Evolutionary conservation across 306 rosid species (phyloP), one percentile per base, ranked within the genome.

Genomic region (Hippophae rhamnoides): DNA sequence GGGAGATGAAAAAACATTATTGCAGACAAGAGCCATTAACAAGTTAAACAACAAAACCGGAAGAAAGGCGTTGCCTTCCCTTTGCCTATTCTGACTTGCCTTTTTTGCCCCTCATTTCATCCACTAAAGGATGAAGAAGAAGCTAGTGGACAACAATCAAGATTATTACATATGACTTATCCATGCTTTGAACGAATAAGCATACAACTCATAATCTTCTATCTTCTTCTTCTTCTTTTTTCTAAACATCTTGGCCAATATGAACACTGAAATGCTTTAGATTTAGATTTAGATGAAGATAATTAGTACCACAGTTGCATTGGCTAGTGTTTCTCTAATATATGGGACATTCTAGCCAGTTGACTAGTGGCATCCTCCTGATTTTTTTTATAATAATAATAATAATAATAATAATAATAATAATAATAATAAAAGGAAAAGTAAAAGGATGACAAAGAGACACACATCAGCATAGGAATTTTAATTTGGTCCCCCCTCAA

Each of bases 21-120:
- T 10, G 6, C 53, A 49, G 18, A 49, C n/a, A 13, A 6, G 52
- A 48, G 10, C 50, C 13, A 49, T 13, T 7, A 14, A 4, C 31
- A 26, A n/a, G 47, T 58, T 41, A 64, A 64, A 13, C 13, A 71
- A 62, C 58, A 49, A 66, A 83, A 13, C 83, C 65, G 77, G 82
- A 82, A 82, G 86, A 85, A 85, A 83, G 95, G 87, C 90, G 66
- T 83, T 43, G 81, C 95, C 90, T 83, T 68, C 95, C 90, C 84
- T 81, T 54, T 81, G 95, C 90, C 87, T 69, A 47, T 7, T 31
- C 54, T 78, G 90, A 83, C 77, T 86, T 86, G 95, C 95, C 95
- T 71, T 74, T 18, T 67, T 6, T 18, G 3, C 44, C 14, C 31
- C 13, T 54, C 5, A 52, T 44, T 68, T 54, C 81, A 50, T 68